These are phyloP conservation scores for Triticum urartu DNA, from an alignment of 176 grass and related monocot genomes.

Conservation along the genomic window DNA sequence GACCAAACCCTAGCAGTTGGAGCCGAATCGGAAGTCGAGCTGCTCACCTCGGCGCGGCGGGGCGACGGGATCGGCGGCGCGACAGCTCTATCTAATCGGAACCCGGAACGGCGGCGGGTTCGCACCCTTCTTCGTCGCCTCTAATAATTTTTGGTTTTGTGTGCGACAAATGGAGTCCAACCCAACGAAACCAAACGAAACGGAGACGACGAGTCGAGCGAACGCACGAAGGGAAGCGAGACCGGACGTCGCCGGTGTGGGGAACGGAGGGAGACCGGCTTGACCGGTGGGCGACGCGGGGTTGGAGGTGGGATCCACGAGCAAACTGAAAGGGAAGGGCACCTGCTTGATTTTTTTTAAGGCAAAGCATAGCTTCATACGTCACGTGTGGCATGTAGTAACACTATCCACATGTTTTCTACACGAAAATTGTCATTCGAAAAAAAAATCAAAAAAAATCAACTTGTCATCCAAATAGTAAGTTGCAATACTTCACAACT, in stretches of 20 bases:
- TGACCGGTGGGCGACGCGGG: constrained; percentile 21
- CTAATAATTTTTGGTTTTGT: constrained; percentile 1
- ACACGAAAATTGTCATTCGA: too few species aligned
- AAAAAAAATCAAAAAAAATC: too few species aligned
- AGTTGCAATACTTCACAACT: too few species aligned
- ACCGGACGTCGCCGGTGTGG: constrained; percentile 31
- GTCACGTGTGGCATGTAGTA: too few species aligned
- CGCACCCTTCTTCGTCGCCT: constrained; percentile 16
- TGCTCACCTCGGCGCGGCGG: constrained; percentile 29
- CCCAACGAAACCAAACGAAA: not conserved
- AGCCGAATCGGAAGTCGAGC: not conserved
- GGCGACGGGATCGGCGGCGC: not conserved
- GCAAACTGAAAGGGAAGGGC: too few species aligned
- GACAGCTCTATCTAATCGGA: not conserved
- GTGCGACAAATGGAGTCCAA: constrained; percentile 16
- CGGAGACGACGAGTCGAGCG: not conserved
- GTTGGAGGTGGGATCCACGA: not conserved
- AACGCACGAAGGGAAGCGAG: not conserved
- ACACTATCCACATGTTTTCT: too few species aligned
- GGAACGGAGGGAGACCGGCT: constrained; percentile 21
- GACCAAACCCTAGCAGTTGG: not conserved
- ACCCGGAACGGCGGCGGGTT: not conserved
- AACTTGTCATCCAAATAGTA: too few species aligned
- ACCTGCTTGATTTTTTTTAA: too few species aligned
- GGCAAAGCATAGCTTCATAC: too few species aligned